Evolutionary conservation across 2,329 filamentous ascomycete genomes (phyloP).

Genomic region (Penicillium polonicum): DNA sequence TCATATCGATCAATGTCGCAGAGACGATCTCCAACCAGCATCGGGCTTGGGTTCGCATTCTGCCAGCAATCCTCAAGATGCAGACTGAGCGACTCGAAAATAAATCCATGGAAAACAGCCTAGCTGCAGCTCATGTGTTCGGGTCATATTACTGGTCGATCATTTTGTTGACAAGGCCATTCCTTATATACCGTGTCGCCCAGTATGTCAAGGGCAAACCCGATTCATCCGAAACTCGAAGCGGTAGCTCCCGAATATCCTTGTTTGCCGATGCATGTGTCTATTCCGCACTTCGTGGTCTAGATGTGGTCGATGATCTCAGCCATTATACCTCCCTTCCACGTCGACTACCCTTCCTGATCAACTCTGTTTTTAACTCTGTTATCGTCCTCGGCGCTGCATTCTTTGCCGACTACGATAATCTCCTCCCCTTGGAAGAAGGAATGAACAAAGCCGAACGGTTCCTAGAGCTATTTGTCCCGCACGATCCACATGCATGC

Average conservation of each 20-base stretch:
- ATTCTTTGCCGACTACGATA: slow-evolving; percentile 48
- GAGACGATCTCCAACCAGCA: slow-evolving; percentile 46
- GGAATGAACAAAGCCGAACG: slow-evolving; percentile 36
- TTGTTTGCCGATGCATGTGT: slow-evolving; percentile 46
- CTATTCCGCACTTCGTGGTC: slow-evolving; percentile 42
- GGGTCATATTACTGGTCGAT: slow-evolving; percentile 56
- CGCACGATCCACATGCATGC: slow-evolving; percentile 38
- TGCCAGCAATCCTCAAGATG: slow-evolving; percentile 48
- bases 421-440: slow-evolving; percentile 35
- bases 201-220: slow-evolving; percentile 35
- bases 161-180: slow-evolving; percentile 54
- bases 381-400: slow-evolving; percentile 48
- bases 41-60: slow-evolving; percentile 42
- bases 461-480: slow-evolving; percentile 35
- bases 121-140: slow-evolving; percentile 52
- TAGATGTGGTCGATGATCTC: slow-evolving; percentile 43
- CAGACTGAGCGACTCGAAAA: slow-evolving; percentile 47
- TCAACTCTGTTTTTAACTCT: slow-evolving; percentile 49
- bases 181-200: slow-evolving; percentile 53
- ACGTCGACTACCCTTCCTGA: slow-evolving; percentile 46
- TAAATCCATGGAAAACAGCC: slow-evolving; percentile 35
- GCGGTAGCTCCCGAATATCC: slow-evolving; percentile 32
- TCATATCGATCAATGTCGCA: slow-evolving; percentile 44
- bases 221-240: slow-evolving; percentile 24
- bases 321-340: slow-evolving; percentile 37